Evolutionary conservation across 108 stramenopile genomes (phyloP).

Genomic region (Schizochytrium sp.): DNA sequence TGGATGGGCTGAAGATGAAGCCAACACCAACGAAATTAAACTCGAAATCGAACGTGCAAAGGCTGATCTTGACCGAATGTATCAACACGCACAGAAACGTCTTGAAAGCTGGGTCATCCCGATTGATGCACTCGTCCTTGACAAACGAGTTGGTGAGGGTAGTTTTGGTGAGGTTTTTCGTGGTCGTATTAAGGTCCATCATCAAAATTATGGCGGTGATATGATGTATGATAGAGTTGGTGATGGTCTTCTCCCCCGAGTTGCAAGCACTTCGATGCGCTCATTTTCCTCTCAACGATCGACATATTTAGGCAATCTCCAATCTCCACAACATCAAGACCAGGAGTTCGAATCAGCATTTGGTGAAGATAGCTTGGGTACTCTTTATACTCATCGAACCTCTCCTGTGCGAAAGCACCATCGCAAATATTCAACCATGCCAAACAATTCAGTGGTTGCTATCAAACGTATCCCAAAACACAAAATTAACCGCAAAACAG

Average conservation of each 20-base stretch:
- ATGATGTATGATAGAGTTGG: too few species aligned
- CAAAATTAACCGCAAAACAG: constrained; percentile 52
- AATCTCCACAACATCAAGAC: too few species aligned
- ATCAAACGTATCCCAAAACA: constrained; percentile 54
- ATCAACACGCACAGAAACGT: constrained; percentile 16
- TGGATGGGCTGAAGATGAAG: constrained; percentile 50
- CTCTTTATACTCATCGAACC: not conserved
- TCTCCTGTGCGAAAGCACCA: not conserved
- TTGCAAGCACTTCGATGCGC: too few species aligned
- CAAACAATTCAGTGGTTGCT: constrained; percentile 4
- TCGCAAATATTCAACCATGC: constrained; percentile 32
- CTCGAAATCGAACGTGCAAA: constrained; percentile 58
- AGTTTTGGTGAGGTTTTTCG: constrained; percentile 27
- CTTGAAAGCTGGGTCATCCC: constrained; percentile 51
- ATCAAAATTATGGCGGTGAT: too few species aligned
- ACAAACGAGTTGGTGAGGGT: constrained; percentile 29
- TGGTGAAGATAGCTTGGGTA: not conserved
- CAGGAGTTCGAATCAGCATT: not conserved
- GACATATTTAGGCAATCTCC: too few species aligned
- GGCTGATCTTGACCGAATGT: constrained; percentile 44
- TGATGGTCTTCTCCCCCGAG: too few species aligned
- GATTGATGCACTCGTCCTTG: constrained; percentile 29
- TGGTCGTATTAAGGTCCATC: not conserved
- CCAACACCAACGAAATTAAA: constrained; percentile 54
- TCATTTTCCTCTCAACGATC: too few species aligned